Percentiles rank a stretch among this genome's conserved stretches.
Evolutionary conservation across 805 yeast species (phyloP).

Genomic region (Monosporozyma yasuniensis): DNA sequence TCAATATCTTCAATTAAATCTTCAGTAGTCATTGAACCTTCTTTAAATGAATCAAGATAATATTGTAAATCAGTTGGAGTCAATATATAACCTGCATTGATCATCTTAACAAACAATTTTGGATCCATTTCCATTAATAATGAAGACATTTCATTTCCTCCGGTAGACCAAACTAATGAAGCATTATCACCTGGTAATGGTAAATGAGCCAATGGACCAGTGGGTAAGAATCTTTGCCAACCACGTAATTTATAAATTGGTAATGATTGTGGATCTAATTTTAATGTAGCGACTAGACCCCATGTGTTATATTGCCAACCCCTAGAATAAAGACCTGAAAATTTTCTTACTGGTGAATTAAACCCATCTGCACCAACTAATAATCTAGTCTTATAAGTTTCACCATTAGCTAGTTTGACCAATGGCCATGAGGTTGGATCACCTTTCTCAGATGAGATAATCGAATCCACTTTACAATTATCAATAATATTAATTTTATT

Average conservation of each 20-base stretch:
- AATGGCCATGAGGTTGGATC: constrained; percentile 61
- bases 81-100: constrained; percentile 82
- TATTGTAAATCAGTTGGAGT: constrained; percentile 68
- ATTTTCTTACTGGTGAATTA: constrained; percentile 83
- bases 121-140: constrained; percentile 51
- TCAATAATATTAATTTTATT: constrained; percentile 41
- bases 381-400: constrained; percentile 54
- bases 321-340: constrained; percentile 70
- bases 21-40: constrained; percentile 16
- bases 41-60: constrained; percentile 38
- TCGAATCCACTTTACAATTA: constrained; percentile 56
- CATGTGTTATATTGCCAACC: constrained; percentile 88
- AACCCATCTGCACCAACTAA: constrained; percentile 93
- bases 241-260: constrained; percentile 67
- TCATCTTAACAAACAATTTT: constrained; percentile 54
- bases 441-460: constrained; percentile 31
- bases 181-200: constrained; percentile 83
- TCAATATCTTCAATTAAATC: constrained; percentile 56
- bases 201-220: constrained; percentile 87
- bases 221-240: constrained; percentile 85
- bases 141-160: constrained; percentile 65
- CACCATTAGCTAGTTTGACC: constrained; percentile 59
- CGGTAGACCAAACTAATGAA: constrained; percentile 89
- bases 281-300: constrained; percentile 89
- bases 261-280: constrained; percentile 54